These are phyloP conservation scores for Puccinia novopanici DNA, from an alignment of 1,284 basidiomycete species.

Conservation along the genomic window DNA sequence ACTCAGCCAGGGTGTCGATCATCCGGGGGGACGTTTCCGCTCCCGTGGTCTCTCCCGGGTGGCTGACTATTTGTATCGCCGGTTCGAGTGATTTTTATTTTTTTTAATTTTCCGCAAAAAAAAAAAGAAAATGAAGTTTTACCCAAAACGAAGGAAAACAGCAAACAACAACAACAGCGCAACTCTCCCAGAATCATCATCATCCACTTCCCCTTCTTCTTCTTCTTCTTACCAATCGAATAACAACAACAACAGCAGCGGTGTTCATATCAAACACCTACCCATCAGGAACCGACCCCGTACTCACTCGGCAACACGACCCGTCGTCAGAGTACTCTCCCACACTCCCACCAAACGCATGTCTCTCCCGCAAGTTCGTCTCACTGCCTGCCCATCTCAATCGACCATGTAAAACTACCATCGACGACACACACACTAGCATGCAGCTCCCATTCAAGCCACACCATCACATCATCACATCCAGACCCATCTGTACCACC, in stretches of 20 bases:
- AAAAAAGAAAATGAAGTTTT: constrained; percentile 16
- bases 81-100: too few relatives aligned
- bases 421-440: neutral
- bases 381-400: constrained; percentile 10
- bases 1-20: too few relatives aligned
- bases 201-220: neutral
- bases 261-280: neutral
- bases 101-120: neutral
- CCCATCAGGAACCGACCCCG: neutral
- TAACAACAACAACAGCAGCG: neutral
- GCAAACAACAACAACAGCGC: neutral
- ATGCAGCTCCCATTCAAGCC: neutral
- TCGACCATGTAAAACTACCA: neutral
- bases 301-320: neutral
- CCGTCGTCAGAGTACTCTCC: constrained; percentile 12
- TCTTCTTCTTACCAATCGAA: neutral
- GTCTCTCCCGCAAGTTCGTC: constrained; percentile 7
- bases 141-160: neutral
- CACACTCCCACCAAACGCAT: constrained; percentile 28
- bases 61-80: too few relatives aligned
- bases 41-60: too few relatives aligned
- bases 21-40: too few relatives aligned
- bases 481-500: neutral
- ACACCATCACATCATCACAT: constrained; percentile 2
- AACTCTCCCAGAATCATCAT: neutral